These are phyloP conservation scores for Saccharomycopsis schoenii DNA, from an alignment of 805 yeast species.

Conservation along the genomic window DNA sequence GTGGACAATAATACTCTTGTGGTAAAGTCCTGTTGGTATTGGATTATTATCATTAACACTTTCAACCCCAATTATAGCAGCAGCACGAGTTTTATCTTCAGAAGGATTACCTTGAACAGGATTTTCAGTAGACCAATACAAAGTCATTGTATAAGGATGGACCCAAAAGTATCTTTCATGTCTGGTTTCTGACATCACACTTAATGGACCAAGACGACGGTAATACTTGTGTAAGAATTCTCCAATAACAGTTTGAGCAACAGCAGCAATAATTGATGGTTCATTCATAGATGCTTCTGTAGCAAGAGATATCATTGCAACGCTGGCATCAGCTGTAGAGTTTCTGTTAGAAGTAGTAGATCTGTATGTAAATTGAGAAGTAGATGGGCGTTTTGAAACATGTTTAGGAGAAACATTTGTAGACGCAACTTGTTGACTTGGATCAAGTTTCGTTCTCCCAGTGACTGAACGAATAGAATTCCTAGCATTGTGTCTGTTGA, in stretches of 20 bases:
- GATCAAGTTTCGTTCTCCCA: slow-evolving; percentile 2
- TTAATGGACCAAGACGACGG: slow-evolving; percentile 64
- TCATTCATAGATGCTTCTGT: slow-evolving; percentile 59
- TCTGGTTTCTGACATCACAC: slow-evolving; percentile 61
- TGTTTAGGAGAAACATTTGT: slow-evolving; percentile 7
- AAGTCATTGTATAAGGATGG: slow-evolving; percentile 84
- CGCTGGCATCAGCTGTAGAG: slow-evolving; percentile 19
- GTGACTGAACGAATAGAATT: slow-evolving; percentile 12
- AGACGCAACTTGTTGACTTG: neutral
- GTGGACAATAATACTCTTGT: slow-evolving; percentile 70
- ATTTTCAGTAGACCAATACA: slow-evolving; percentile 80
- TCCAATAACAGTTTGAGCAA: slow-evolving; percentile 90
- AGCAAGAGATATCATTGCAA: slow-evolving; percentile 31
- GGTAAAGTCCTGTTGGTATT: slow-evolving; percentile 78
- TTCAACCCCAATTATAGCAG: slow-evolving; percentile 70
- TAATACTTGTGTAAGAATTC: slow-evolving; percentile 82
- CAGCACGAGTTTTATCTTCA: slow-evolving; percentile 59
- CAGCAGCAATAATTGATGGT: slow-evolving; percentile 68
- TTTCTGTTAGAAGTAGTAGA: slow-evolving; percentile 19
- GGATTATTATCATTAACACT: slow-evolving; percentile 81
- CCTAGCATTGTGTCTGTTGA: neutral
- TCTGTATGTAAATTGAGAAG: slow-evolving; percentile 10
- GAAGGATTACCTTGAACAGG: slow-evolving; percentile 68
- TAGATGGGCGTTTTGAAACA: slow-evolving; percentile 2
- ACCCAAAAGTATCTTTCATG: slow-evolving; percentile 95